Evolutionary conservation across 148 eudicot genomes (phyloP).

Genomic region (Chenopodium album): DNA sequence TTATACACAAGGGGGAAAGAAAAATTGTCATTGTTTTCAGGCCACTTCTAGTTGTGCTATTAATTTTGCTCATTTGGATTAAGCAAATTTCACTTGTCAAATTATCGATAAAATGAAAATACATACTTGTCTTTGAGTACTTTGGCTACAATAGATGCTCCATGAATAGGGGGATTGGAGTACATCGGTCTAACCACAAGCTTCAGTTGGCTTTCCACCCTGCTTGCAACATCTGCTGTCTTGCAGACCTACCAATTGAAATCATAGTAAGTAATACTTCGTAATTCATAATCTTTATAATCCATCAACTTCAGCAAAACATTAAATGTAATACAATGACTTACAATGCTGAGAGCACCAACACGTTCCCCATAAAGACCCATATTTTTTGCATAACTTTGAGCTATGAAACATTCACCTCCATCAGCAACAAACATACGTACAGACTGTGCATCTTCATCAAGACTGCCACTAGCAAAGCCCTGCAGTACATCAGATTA

Average conservation of each 20-base stretch:
- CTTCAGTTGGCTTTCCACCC: slow-evolving; percentile 52
- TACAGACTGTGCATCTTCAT: slow-evolving; percentile 50
- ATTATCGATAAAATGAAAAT: slow-evolving; percentile 4
- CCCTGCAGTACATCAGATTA: slow-evolving; percentile 33
- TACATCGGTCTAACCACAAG: slow-evolving; percentile 54
- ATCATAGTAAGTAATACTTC: background rate
- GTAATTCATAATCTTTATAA: background rate
- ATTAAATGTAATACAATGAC: slow-evolving; percentile 10
- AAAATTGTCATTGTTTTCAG: background rate
- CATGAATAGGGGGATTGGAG: slow-evolving; percentile 52
- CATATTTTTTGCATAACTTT: slow-evolving; percentile 56
- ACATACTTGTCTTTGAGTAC: slow-evolving; percentile 44
- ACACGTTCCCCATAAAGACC: slow-evolving; percentile 62
- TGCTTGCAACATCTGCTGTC: slow-evolving; percentile 43
- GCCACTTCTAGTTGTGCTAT: background rate
- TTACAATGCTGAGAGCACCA: slow-evolving; percentile 60
- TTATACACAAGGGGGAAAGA: background rate
- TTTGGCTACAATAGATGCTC: slow-evolving; percentile 50
- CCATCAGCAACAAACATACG: slow-evolving; percentile 58
- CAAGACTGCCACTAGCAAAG: slow-evolving; percentile 58
- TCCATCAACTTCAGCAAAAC: background rate
- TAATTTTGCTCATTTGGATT: background rate
- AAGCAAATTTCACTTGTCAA: background rate
- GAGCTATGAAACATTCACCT: slow-evolving; percentile 55
- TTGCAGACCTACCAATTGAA: slow-evolving; percentile 35